phyloP scores from a whole-genome alignment of 768 basidiomycete genomes.

The Terana coerulea region DNA sequence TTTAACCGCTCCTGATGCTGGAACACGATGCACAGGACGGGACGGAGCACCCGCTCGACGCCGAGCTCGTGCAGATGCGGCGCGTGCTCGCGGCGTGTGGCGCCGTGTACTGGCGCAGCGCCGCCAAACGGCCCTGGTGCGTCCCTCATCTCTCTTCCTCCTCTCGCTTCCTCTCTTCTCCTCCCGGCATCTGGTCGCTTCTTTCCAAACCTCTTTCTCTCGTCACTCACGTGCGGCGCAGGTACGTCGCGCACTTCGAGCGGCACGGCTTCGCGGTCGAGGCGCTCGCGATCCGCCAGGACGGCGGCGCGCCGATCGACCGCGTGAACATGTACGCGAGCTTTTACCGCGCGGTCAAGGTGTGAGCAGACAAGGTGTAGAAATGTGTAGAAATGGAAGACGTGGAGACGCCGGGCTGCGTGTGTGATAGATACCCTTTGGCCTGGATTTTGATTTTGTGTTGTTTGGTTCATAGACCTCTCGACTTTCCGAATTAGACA shows the following conservation, averaged over 20 bases:
- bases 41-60: slow-evolving; percentile 3
- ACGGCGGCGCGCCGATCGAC: slow-evolving; percentile 49
- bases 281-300: slow-evolving; percentile 49
- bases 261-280: slow-evolving; percentile 50
- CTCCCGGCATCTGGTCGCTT: neutral
- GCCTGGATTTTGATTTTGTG: too few relatives aligned
- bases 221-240: neutral
- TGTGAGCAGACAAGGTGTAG: too few relatives aligned
- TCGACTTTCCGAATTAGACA: too few relatives aligned
- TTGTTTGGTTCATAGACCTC: too few relatives aligned
- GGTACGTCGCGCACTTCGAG: slow-evolving; percentile 48
- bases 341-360: slow-evolving; percentile 14
- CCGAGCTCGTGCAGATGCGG: slow-evolving; percentile 50
- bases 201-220: neutral
- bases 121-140: slow-evolving; percentile 61
- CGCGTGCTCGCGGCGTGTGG: slow-evolving; percentile 58
- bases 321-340: slow-evolving; percentile 57
- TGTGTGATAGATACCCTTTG: too few relatives aligned
- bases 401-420: too few relatives aligned
- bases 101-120: slow-evolving; percentile 63
- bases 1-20: too few relatives aligned
- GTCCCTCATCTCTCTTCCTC: neutral
- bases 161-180: neutral
- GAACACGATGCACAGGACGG: neutral
- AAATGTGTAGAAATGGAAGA: too few relatives aligned